These are phyloP conservation scores for Wickerhamiella musiphila DNA, from an alignment of 805 yeast genomes.

Conservation along the genomic window DNA sequence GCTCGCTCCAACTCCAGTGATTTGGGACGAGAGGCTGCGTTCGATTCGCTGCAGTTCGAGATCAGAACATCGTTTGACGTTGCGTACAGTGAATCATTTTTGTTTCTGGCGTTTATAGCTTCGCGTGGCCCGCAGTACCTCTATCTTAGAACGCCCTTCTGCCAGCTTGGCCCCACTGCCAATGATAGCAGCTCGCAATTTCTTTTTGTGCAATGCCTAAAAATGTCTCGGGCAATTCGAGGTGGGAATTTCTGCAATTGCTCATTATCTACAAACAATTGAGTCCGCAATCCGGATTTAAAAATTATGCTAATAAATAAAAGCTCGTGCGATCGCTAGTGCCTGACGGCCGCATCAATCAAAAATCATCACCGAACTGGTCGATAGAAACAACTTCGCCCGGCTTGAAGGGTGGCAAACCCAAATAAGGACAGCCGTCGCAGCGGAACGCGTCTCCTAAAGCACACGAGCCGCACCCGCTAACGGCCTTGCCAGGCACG, in stretches of 20 bases:
- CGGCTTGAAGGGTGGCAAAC: conserved; percentile 95
- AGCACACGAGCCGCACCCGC: conserved; percentile 95
- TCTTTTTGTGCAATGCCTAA: too few relatives aligned
- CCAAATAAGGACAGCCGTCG: conserved; percentile 94
- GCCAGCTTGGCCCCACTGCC: too few relatives aligned
- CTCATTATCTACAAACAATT: neutral
- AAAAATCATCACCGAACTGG: conserved; percentile 20
- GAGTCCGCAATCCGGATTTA: neutral
- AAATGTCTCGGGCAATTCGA: too few relatives aligned
- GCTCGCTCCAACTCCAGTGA: too few relatives aligned
- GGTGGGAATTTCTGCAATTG: neutral
- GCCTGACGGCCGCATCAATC: neutral
- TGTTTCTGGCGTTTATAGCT: too few relatives aligned
- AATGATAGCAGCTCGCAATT: too few relatives aligned
- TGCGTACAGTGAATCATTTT: too few relatives aligned
- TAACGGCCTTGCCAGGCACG: conserved; percentile 78
- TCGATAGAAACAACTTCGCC: conserved; percentile 76
- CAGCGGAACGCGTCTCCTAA: conserved; percentile 97
- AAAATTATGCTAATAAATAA: neutral
- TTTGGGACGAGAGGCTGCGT: too few relatives aligned
- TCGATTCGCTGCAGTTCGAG: too few relatives aligned
- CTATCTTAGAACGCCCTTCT: too few relatives aligned
- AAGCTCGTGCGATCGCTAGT: neutral
- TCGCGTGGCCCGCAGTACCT: too few relatives aligned
- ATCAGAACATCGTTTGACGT: too few relatives aligned